Conservation (phyloP, 75 land plant genomes). For the Pinus tabuliformis region DNA sequence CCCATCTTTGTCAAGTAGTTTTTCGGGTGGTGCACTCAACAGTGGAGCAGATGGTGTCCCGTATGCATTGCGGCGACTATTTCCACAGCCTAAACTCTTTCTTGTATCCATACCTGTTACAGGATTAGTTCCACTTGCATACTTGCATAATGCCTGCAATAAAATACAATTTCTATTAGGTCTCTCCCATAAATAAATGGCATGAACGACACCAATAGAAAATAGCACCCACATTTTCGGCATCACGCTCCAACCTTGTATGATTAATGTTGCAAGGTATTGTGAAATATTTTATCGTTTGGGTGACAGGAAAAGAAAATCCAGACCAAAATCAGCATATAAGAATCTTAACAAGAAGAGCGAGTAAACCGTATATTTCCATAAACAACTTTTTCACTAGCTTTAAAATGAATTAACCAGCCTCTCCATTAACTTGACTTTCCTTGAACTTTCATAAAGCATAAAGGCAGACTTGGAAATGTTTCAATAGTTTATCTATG, state of each 20-base stretch:
- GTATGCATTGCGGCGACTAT: constrained; percentile 84
- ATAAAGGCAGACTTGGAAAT: too few species aligned
- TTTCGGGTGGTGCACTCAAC: constrained; percentile 87
- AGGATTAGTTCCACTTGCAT: constrained; percentile 95
- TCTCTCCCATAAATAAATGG: neutral
- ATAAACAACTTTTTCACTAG: too few species aligned
- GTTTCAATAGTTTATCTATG: too few species aligned
- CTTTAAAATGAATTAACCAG: too few species aligned
- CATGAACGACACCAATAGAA: neutral
- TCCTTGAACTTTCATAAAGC: too few species aligned
- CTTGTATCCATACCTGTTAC: constrained; percentile 90
- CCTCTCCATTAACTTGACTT: too few species aligned
- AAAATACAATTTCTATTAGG: neutral
- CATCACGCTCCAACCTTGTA: neutral
- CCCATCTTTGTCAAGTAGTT: constrained; percentile 90
- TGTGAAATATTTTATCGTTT: too few species aligned
- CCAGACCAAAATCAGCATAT: too few species aligned
- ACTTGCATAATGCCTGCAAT: constrained; percentile 93
- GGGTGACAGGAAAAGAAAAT: too few species aligned
- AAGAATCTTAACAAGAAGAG: too few species aligned
- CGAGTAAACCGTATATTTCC: too few species aligned
- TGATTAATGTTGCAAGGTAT: neutral
- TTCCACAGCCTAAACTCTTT: constrained; percentile 91
- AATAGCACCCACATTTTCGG: neutral
- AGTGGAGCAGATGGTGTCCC: constrained; percentile 95